Base-by-base conservation (phyloP, 208 protist genomes). In the Tritrichomonas musculus region DNA sequence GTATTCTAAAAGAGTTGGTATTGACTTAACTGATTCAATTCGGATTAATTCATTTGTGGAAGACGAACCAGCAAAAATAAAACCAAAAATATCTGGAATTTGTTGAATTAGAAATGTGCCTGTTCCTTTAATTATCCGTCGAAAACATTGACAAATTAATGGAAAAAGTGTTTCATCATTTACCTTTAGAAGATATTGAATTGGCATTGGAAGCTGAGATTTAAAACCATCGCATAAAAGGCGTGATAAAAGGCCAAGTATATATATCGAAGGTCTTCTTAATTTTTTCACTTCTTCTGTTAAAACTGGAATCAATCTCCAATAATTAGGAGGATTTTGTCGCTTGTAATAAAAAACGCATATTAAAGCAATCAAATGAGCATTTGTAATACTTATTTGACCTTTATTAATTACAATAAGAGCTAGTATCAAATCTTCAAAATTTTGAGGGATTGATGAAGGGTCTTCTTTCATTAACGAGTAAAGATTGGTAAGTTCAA, bases 101-200 rank as follows among this genome's bases (percentile, higher is more conserved):
- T 22, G 41, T 57, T 44, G 33, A 47, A 33, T 88, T 1, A 88
- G n/a, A 47, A 88, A 88, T 39, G 20, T 39, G 33, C 77, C 77
- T 33, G 77, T 53, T 53, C 77, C 77, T 88, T 88, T 88, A 22
- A 88, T 57, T 17, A 88, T 49, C 5, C 77, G 33, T 88, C 77
- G 53, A 47, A 88, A 88, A 57, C 44, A 88, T 57, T 88, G 77
- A 17, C 41, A 53, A 27, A 88, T 57, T 9, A 47, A 88, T 57
- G 77, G 77, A 13, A 53, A 33, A 2, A 88, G 8, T 60, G 44
- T 22, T 57, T 88, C 47, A 27, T 44, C 25, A 53, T 44, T 88
- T 9, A n/a, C 13, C 39, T 57, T 41, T 20, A 88, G 41, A 17
- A 88, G 30, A 88, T 36, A 88, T 57, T 17, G 9, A 27, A 88